Conservation (phyloP, 768 basidiomycete species). For the Trametes villosa region DNA sequence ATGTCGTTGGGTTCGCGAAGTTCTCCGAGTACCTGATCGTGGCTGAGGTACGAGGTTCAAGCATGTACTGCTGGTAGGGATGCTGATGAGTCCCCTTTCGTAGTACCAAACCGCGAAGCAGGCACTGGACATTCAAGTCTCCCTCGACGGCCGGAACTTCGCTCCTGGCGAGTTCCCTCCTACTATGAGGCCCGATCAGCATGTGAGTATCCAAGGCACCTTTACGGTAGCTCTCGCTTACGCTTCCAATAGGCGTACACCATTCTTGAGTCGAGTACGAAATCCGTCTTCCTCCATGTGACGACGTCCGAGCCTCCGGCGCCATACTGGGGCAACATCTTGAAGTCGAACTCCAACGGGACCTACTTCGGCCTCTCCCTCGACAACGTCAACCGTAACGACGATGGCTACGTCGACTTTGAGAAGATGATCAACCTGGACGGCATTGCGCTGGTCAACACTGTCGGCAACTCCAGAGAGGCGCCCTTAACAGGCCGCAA, state of each 20-base stretch:
- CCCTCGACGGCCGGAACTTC: slow-evolving; percentile 86
- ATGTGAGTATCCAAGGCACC: slow-evolving; percentile 53
- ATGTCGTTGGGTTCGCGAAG: slow-evolving; percentile 93
- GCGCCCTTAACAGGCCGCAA: slow-evolving; percentile 75
- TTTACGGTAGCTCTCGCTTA: not conserved
- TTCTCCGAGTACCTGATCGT: slow-evolving; percentile 97
- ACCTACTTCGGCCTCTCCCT: slow-evolving; percentile 92
- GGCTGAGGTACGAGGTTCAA: slow-evolving; percentile 75
- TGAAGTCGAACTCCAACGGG: slow-evolving; percentile 97
- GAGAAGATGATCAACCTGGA: slow-evolving; percentile 97
- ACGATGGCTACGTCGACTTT: slow-evolving; percentile 89
- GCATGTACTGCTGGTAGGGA: not conserved
- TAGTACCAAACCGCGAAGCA: slow-evolving; percentile 58
- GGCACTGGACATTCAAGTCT: slow-evolving; percentile 86
- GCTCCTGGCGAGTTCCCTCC: slow-evolving; percentile 90
- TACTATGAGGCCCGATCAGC: slow-evolving; percentile 85
- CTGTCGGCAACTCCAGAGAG: slow-evolving; percentile 82
- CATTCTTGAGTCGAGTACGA: slow-evolving; percentile 91
- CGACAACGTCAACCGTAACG: slow-evolving; percentile 90
- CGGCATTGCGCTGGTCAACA: slow-evolving; percentile 92
- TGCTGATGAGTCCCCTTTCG: not conserved
- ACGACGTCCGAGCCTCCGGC: slow-evolving; percentile 80
- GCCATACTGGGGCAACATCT: slow-evolving; percentile 87
- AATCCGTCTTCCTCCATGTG: slow-evolving; percentile 93
- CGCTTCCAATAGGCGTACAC: slow-evolving; percentile 73